Evolutionary conservation across 257 asterid species (phyloP).

Genomic region (Penstemon eatonii): DNA sequence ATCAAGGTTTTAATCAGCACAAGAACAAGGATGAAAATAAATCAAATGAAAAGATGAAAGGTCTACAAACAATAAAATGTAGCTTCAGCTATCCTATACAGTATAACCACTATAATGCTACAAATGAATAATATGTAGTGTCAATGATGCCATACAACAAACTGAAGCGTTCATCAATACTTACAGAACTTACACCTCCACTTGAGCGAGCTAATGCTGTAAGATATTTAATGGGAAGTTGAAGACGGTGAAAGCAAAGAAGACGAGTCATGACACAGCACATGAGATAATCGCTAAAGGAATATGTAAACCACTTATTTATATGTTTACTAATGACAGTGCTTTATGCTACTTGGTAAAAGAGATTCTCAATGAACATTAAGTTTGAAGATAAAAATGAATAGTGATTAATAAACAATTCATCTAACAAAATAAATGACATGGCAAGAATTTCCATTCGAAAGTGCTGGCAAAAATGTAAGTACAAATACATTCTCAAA

Average conservation of each 20-base stretch:
- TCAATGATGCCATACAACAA: too few relatives aligned
- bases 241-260: background rate
- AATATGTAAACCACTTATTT: slow-evolving; percentile 12
- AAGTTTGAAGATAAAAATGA: background rate
- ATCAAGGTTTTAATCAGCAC: background rate
- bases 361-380: slow-evolving; percentile 11
- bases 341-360: slow-evolving; percentile 15
- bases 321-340: slow-evolving; percentile 13
- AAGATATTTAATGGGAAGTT: slow-evolving; percentile 5
- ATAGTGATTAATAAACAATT: background rate
- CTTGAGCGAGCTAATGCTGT: slow-evolving; percentile 4
- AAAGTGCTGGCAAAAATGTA: background rate
- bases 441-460: slow-evolving; percentile 1
- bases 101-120: background rate
- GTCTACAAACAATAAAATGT: slow-evolving; percentile 17
- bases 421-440: background rate
- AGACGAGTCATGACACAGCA: background rate
- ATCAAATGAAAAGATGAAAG: slow-evolving; percentile 20
- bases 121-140: background rate
- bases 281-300: slow-evolving; percentile 11
- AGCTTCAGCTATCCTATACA: slow-evolving; percentile 6
- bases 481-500: background rate
- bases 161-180: slow-evolving; percentile 12
- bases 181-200: slow-evolving; percentile 3
- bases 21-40: slow-evolving; percentile 10